phyloP scores from a whole-genome alignment of 2,329 filamentous ascomycete genomes.

The Curvularia lunata region DNA sequence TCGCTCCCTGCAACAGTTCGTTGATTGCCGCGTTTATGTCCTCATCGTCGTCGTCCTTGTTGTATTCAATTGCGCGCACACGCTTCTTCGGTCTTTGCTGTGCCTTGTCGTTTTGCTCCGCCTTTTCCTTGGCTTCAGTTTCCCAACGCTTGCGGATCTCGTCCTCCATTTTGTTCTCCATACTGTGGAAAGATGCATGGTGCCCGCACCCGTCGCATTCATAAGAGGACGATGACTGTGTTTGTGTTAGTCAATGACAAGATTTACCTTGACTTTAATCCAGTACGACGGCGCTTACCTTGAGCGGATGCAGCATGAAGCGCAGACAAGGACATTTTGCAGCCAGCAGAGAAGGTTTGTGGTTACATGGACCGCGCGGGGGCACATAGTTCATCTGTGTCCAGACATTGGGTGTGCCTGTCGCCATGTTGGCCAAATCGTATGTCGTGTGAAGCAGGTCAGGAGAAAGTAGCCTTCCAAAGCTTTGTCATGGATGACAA shows the following conservation, averaged over 20 bases:
- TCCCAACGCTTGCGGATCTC: slow-evolving; percentile 56
- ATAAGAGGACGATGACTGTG: slow-evolving; percentile 56
- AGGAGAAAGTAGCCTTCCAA: background rate
- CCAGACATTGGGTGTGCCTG: slow-evolving; percentile 54
- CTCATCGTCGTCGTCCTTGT: slow-evolving; percentile 1
- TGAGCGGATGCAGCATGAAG: slow-evolving; percentile 64
- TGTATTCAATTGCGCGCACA: slow-evolving; percentile 35
- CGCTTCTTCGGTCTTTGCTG: slow-evolving; percentile 37
- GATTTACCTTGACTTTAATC: too few species aligned
- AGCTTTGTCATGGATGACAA: background rate
- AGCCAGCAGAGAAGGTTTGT: slow-evolving; percentile 55
- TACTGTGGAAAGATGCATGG: slow-evolving; percentile 61
- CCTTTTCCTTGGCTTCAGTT: slow-evolving; percentile 44
- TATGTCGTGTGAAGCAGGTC: background rate
- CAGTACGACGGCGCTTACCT: slow-evolving; percentile 44
- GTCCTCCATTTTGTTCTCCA: slow-evolving; percentile 60
- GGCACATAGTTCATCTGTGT: slow-evolving; percentile 58
- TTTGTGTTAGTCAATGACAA: background rate
- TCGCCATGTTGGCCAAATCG: slow-evolving; percentile 20
- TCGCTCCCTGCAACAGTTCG: slow-evolving; percentile 13
- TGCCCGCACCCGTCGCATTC: slow-evolving; percentile 63
- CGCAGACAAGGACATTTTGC: slow-evolving; percentile 59
- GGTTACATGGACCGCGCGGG: slow-evolving; percentile 59
- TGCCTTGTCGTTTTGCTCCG: slow-evolving; percentile 21
- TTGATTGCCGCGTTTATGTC: background rate